A percentile compares a stretch with the other conserved stretches of the same genome.
phyloP scores from a whole-genome alignment of 176 grass and related monocot genomes.

The Aegilops longissima region DNA sequence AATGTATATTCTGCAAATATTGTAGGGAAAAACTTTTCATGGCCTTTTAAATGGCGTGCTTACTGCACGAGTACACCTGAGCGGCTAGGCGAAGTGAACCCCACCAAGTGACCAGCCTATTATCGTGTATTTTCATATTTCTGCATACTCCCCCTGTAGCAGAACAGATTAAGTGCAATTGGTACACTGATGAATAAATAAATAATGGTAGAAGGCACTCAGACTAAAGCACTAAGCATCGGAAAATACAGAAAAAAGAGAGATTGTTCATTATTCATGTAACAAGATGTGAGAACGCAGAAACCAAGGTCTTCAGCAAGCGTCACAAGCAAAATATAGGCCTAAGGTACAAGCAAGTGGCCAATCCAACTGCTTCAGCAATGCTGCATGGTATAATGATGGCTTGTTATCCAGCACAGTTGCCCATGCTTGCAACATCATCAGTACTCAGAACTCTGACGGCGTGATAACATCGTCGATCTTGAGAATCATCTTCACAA shows the following conservation, averaged over 20 bases:
- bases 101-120: not conserved
- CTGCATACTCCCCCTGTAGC: not conserved
- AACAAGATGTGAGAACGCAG: not conserved
- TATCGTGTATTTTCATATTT: not conserved
- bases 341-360: not conserved
- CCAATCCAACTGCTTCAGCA: not conserved
- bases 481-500: constrained; percentile 90
- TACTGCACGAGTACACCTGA: not conserved
- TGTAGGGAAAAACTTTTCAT: too few species aligned
- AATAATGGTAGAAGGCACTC: not conserved
- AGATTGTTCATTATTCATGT: not conserved
- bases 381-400: not conserved
- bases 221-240: not conserved
- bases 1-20: too few species aligned
- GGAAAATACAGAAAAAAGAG: not conserved
- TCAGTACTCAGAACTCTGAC: constrained; percentile 47
- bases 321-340: not conserved
- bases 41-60: too few species aligned
- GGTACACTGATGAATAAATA: not conserved
- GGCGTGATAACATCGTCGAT: constrained; percentile 68
- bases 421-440: not conserved
- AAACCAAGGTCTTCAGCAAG: not conserved
- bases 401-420: not conserved
- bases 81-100: not conserved
- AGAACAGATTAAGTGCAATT: not conserved